These are phyloP conservation scores for Chaetoscypha palmicola DNA, from an alignment of 2,329 filamentous ascomycete species.

Conservation along the genomic window DNA sequence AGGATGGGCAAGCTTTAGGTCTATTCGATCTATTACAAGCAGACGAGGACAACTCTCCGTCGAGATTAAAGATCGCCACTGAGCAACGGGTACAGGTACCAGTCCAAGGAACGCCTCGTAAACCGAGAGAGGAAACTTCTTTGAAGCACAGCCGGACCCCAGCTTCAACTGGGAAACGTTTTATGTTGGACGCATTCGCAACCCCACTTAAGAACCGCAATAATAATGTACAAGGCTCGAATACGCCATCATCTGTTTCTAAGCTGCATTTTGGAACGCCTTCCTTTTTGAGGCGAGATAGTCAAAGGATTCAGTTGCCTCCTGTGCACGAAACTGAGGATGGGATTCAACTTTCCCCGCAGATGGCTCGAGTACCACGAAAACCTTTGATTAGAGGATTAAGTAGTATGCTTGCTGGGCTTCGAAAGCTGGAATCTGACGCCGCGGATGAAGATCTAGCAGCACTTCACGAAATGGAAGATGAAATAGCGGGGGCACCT, in stretches of 20 bases:
- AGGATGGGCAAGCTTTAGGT: slow-evolving; percentile 68
- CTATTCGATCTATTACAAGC: slow-evolving; percentile 64
- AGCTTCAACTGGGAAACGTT: slow-evolving; percentile 50
- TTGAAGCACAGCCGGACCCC: slow-evolving; percentile 36
- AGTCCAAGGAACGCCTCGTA: slow-evolving; percentile 35
- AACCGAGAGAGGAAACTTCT: slow-evolving; percentile 11
- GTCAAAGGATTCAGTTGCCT: slow-evolving; percentile 37
- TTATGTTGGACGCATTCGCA: slow-evolving; percentile 55
- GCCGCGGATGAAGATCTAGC: slow-evolving; percentile 67
- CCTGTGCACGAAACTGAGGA: slow-evolving; percentile 50
- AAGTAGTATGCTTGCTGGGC: slow-evolving; percentile 64
- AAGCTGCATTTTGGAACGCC: slow-evolving; percentile 61
- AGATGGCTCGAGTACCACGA: slow-evolving; percentile 43
- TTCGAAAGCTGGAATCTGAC: slow-evolving; percentile 65
- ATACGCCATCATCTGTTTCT: slow-evolving; percentile 44
- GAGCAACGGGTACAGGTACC: slow-evolving; percentile 21
- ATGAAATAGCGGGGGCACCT: slow-evolving; percentile 30
- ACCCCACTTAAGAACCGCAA: slow-evolving; percentile 53
- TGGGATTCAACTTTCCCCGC: slow-evolving; percentile 41
- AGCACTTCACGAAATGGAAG: slow-evolving; percentile 64
- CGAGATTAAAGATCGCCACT: slow-evolving; percentile 17
- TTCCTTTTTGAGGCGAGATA: slow-evolving; percentile 56
- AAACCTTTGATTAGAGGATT: slow-evolving; percentile 62
- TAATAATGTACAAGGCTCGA: slow-evolving; percentile 33
- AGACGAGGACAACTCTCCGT: slow-evolving; percentile 40